These are phyloP conservation scores for Beta macrorhiza DNA, from an alignment of 179 eudicot genomes.

Conservation along the genomic window DNA sequence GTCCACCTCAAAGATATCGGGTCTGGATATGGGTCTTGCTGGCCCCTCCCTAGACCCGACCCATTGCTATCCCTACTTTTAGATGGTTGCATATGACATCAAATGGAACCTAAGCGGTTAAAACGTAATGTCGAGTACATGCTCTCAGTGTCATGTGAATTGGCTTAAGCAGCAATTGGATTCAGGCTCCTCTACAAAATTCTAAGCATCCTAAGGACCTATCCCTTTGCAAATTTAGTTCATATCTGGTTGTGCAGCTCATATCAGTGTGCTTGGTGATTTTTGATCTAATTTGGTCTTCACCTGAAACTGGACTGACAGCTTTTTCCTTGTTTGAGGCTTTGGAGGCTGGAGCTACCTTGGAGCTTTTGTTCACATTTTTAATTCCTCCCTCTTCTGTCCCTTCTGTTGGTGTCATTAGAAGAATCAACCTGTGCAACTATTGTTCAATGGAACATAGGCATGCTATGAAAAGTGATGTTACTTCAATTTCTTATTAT, in stretches of 20 bases:
- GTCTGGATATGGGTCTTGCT: no score
- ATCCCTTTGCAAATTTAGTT: not conserved
- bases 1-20: no score
- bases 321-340: not conserved
- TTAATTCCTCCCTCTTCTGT: not conserved
- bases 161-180: not conserved
- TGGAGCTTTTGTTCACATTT: not conserved
- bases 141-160: not conserved
- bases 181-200: not conserved
- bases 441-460: not conserved
- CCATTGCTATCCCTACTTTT: not conserved
- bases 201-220: not conserved
- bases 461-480: not conserved
- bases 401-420: not conserved
- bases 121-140: not conserved
- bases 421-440: not conserved
- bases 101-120: not conserved
- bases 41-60: no score
- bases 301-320: not conserved
- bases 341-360: not conserved
- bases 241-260: not conserved
- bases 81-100: not conserved
- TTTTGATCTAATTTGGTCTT: not conserved
- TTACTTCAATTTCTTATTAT: conserved; percentile 10
- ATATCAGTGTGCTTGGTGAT: not conserved